Evolutionary conservation across 2,329 filamentous ascomycete species (phyloP), one percentile per base, ranked within the genome.

Genomic region (Apiospora saccharicola): DNA sequence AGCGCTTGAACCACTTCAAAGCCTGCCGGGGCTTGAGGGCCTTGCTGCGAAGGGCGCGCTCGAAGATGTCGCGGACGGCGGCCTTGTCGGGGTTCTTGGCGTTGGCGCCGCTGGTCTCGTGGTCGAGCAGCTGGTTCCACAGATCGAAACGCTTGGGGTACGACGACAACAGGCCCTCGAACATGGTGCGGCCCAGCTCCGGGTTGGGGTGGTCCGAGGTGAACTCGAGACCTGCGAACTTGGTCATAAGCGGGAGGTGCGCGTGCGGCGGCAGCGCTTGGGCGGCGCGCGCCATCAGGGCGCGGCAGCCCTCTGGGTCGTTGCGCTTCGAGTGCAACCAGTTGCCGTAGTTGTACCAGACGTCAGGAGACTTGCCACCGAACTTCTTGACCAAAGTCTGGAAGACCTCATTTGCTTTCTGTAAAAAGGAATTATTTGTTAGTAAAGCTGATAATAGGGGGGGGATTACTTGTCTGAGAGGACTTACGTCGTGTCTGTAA

Each of bases 331-430:
- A 91, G 84, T 98, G 93, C 71, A 99, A 88, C 88, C 98, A 98
- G 78, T 93, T 93, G 34, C 95, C 96, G 83, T 98, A 98, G 86
- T 98, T 98, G 82, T 93, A 88, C 94, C 95, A 99, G 76, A 98
- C 91, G 70, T 91, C 90, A 13, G 94, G 92, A 7, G 92, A 90
- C 75, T 92, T 91, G 75, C 93, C 92, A 79, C 96, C 94, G 73
- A 94, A 95, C 84, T 97, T 98, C 86, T 96, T 97, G 78, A 94
- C 86, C 83, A 97, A 94, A 53, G 88, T 85, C 81, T 96, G 93
- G 85, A 98, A 98, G 76, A 98, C 89, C 30, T 89, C 90, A 79
- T 98, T 95, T 71, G 96, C 96, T 88, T 95, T 92, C 92, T 97
- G 82, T 81, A 69, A 13, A n/a, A 64, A 30, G 16, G 41, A 24